Percentiles rank a stretch among this genome's conserved stretches.
Evolutionary conservation across 148 eudicot species (phyloP).

Genomic region (Selenicereus undatus): DNA sequence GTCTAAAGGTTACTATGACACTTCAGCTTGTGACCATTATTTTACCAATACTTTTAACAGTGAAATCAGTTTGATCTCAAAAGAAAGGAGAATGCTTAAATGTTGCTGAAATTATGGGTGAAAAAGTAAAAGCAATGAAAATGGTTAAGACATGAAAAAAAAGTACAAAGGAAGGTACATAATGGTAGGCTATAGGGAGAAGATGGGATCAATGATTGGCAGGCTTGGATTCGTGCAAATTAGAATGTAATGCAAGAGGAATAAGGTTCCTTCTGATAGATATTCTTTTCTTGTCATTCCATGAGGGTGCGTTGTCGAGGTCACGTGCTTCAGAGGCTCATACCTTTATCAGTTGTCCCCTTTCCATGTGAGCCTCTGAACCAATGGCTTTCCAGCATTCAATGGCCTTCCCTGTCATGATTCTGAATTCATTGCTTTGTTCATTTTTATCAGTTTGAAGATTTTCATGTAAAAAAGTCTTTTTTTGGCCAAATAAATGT

Average conservation of each 20-base stretch:
- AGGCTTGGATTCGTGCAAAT: conserved; percentile 35
- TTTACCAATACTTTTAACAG: too few relatives aligned
- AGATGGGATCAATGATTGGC: conserved; percentile 48
- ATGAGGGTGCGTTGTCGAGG: neutral
- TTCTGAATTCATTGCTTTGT: too few relatives aligned
- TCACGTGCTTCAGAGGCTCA: neutral
- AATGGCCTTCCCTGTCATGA: neutral
- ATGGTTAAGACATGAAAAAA: neutral
- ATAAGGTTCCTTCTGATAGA: conserved; percentile 24
- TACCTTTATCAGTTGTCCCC: neutral
- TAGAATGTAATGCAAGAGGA: conserved; percentile 38
- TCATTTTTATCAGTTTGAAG: neutral
- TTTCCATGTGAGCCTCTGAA: neutral
- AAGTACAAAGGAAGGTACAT: conserved; percentile 24
- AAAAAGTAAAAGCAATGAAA: conserved; percentile 1
- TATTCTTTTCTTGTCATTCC: neutral
- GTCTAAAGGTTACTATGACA: too few relatives aligned
- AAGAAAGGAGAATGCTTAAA: neutral
- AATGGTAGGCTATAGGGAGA: conserved; percentile 6
- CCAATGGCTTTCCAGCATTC: neutral
- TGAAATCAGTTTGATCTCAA: neutral
- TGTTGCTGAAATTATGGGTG: neutral
- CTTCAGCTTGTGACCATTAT: too few relatives aligned
- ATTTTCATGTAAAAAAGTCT: too few relatives aligned
- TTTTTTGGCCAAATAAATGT: too few relatives aligned